Base-by-base conservation (phyloP, 306 rosid species). In the Benincasa hispida region DNA sequence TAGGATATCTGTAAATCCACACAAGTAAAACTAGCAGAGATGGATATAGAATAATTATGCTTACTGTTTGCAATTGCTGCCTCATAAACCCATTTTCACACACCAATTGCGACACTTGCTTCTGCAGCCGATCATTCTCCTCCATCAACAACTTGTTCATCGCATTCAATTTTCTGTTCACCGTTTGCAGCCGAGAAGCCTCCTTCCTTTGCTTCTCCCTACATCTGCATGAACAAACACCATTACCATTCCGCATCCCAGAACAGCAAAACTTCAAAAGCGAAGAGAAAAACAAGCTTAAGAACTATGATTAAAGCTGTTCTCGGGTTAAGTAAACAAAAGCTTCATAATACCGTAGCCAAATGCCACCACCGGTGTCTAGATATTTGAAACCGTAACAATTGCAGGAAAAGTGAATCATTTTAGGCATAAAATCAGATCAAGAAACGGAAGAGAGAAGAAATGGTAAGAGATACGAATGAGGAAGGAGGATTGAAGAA, bases 191-290 rank as follows among this genome's bases (percentile, higher is more conserved):
- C 79, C 93, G 72, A 5, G 97, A 89, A 62, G 99, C 86, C 81
- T 95, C 99, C 81, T 95, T 95, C 34, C 97, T 89, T 84, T 95
- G 99, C 89, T 95, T 95, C 89, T 95, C 99, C 77, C 99, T 83
- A 76, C 99, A 95, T 89, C 99, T 94, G 89, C 79, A 79, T 15
- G 50, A 19, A 47, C 48, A 57, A 80, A 77, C 72, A 48, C 76
- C 61, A 27, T 72, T 48, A 27, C 76, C 76, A 72, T 28, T 50
- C 32, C 12, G 50, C 80, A 79, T 61, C 51, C 75, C 55, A 72
- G 32, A 75, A 47, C 42, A 28, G 60, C 24, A 25, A 25, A 72
- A 17, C 1, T 0, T 14, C 9, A 2, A 42, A 45, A 39, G 5
- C 51, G 17, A 68, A 41, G 5, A 21, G 45, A 68, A 41, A 69